Percentiles rank a stretch among this genome's conserved stretches.
Evolutionary conservation across 2,329 filamentous ascomycete genomes (phyloP).

Genomic region (Clarireedia paspali): DNA sequence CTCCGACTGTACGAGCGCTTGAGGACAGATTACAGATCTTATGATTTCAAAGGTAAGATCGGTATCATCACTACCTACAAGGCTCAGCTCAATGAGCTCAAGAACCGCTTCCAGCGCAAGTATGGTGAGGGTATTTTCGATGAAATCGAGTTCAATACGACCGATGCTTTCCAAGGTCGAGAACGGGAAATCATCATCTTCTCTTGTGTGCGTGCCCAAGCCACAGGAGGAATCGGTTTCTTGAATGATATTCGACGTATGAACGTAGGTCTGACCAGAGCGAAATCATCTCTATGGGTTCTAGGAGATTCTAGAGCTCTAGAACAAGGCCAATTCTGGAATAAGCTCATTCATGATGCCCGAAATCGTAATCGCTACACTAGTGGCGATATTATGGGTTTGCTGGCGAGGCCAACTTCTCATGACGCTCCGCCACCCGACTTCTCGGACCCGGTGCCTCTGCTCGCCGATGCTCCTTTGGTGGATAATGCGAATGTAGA

Average conservation of each 20-base stretch:
- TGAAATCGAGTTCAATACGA: slow-evolving; percentile 94
- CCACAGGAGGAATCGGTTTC: slow-evolving; percentile 95
- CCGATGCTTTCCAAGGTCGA: slow-evolving; percentile 93
- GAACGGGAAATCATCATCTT: slow-evolving; percentile 99
- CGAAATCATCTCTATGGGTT: slow-evolving; percentile 94
- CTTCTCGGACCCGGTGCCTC: not conserved
- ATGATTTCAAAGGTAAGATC: slow-evolving; percentile 73
- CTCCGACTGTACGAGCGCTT: slow-evolving; percentile 79
- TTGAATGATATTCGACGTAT: slow-evolving; percentile 96
- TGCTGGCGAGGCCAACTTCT: slow-evolving; percentile 43
- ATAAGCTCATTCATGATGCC: slow-evolving; percentile 75
- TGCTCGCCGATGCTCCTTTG: not conserved
- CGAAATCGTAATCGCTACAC: slow-evolving; percentile 69
- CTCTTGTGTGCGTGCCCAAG: slow-evolving; percentile 89
- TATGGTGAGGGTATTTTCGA: slow-evolving; percentile 72
- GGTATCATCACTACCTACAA: slow-evolving; percentile 99
- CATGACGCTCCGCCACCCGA: slow-evolving; percentile 12
- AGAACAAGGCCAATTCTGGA: slow-evolving; percentile 85
- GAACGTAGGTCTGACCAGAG: slow-evolving; percentile 96
- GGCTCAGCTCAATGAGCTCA: slow-evolving; percentile 77
- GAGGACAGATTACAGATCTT: slow-evolving; percentile 58
- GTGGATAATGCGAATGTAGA: not conserved
- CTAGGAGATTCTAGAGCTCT: slow-evolving; percentile 86
- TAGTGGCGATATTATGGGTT: slow-evolving; percentile 49
- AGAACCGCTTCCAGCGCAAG: slow-evolving; percentile 59